A percentile compares a stretch with the other conserved stretches of the same genome.
These are phyloP conservation scores for Lactifluus volemus DNA, from an alignment of 768 basidiomycete species.

Conservation along the genomic window DNA sequence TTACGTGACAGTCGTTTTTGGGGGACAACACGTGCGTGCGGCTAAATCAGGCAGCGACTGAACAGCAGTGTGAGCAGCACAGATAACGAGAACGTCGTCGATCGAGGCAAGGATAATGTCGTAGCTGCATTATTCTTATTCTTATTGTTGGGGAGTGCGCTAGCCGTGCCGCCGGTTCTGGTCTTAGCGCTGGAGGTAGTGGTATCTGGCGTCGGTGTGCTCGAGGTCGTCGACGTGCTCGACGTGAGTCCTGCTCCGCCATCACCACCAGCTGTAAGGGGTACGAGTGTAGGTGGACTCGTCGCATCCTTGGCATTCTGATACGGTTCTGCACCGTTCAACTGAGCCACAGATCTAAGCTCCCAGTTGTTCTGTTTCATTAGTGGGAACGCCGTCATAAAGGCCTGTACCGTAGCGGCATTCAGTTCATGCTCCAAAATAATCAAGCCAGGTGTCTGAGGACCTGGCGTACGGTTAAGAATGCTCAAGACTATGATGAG, in stretches of 20 bases:
- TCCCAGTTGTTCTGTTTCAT: conserved; percentile 68
- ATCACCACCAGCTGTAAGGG: conserved; percentile 6
- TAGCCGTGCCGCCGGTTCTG: neutral
- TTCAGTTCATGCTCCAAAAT: conserved; percentile 80
- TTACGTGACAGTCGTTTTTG: neutral
- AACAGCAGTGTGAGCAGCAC: neutral
- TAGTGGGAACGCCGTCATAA: conserved; percentile 54
- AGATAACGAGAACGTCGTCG: neutral
- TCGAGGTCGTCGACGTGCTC: neutral
- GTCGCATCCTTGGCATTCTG: neutral
- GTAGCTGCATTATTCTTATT: neutral
- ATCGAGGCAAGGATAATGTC: neutral
- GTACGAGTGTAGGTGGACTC: neutral
- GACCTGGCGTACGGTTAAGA: conserved; percentile 29
- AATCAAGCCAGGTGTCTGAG: conserved; percentile 72
- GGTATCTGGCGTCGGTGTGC: neutral
- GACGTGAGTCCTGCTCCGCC: conserved; percentile 6
- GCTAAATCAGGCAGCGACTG: neutral
- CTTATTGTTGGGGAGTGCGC: neutral
- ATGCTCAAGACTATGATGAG: neutral
- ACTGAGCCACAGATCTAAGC: conserved; percentile 42
- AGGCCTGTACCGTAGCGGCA: conserved; percentile 50
- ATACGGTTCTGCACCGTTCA: conserved; percentile 19
- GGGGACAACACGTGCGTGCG: too few species aligned
- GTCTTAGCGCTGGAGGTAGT: neutral